phyloP scores from a whole-genome alignment of 768 basidiomycete species.

The Lactifluus volemus region DNA sequence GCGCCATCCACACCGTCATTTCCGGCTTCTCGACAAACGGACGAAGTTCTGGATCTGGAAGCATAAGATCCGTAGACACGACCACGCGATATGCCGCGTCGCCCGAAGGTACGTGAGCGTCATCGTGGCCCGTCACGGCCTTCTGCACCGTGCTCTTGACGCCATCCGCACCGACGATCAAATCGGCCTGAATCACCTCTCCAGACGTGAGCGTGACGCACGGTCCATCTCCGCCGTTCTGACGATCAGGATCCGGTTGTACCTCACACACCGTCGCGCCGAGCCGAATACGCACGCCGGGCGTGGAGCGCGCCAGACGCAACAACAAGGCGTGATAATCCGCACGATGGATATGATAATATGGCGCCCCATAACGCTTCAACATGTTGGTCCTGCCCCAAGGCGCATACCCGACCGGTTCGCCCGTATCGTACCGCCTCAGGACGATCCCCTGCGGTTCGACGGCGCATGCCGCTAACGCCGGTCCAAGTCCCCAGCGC shows the following conservation, averaged over 20 bases:
- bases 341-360: slow-evolving; percentile 36
- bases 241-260: slow-evolving; percentile 23
- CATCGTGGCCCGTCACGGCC: slow-evolving; percentile 38
- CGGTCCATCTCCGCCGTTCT: slow-evolving; percentile 18
- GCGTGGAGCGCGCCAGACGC: slow-evolving; percentile 26
- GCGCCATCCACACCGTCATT: slow-evolving; percentile 55
- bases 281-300: slow-evolving; percentile 28
- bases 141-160: slow-evolving; percentile 43
- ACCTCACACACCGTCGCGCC: slow-evolving; percentile 27
- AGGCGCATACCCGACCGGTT: slow-evolving; percentile 30
- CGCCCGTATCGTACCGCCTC: slow-evolving; percentile 30
- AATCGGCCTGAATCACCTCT: slow-evolving; percentile 30
- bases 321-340: slow-evolving; percentile 33
- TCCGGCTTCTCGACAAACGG: slow-evolving; percentile 41
- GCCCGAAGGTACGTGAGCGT: slow-evolving; percentile 42
- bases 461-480: slow-evolving; percentile 27
- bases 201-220: slow-evolving; percentile 30
- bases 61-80: slow-evolving; percentile 36
- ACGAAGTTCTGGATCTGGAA: slow-evolving; percentile 44
- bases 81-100: slow-evolving; percentile 56
- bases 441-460: slow-evolving; percentile 33
- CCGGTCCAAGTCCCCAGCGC: slow-evolving; percentile 31
- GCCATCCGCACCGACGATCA: slow-evolving; percentile 31
- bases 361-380: slow-evolving; percentile 30
- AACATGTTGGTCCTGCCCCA: slow-evolving; percentile 27